Evolutionary conservation across 2,329 filamentous ascomycete genomes (phyloP).

Genomic region (Colletotrichum gigasporum): DNA sequence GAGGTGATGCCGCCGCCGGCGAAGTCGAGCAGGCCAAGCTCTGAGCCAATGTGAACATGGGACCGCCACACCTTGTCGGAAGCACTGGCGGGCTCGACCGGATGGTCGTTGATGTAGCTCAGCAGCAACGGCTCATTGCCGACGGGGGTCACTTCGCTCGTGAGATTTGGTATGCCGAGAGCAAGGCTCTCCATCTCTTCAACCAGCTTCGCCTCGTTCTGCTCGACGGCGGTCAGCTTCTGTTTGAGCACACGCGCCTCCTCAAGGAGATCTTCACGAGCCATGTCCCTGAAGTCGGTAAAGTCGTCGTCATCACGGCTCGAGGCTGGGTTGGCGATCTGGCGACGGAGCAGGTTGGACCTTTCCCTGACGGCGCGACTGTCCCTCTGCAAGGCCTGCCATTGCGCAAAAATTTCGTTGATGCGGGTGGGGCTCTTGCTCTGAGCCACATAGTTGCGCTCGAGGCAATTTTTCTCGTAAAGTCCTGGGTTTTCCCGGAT

Average conservation of each 20-base stretch:
- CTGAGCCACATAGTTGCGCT: constrained; percentile 80
- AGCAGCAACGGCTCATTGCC: constrained; percentile 73
- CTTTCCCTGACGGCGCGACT: constrained; percentile 71
- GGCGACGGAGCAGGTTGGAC: constrained; percentile 70
- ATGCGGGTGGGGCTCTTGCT: constrained; percentile 66
- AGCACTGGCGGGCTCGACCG: constrained; percentile 48
- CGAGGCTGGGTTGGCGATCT: constrained; percentile 62
- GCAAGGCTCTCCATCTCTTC: constrained; percentile 79
- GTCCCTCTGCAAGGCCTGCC: constrained; percentile 68
- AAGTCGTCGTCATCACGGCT: constrained; percentile 51
- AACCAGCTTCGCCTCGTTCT: constrained; percentile 66
- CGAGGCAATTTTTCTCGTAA: constrained; percentile 83
- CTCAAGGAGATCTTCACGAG: constrained; percentile 64
- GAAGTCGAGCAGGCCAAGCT: constrained; percentile 93
- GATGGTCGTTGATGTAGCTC: constrained; percentile 80
- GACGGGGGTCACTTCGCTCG: constrained; percentile 77
- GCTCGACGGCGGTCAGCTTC: constrained; percentile 67
- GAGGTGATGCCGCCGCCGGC: constrained; percentile 80
- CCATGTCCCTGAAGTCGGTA: constrained; percentile 46
- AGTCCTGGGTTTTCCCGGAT: constrained; percentile 87
- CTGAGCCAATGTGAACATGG: constrained; percentile 86
- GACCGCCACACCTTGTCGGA: constrained; percentile 69
- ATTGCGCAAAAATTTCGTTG: constrained; percentile 62
- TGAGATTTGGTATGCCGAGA: constrained; percentile 85
- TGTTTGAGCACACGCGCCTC: constrained; percentile 74